Percentiles rank a stretch among this genome's conserved stretches.
phyloP scores from a whole-genome alignment of 768 basidiomycete species.

The Pisolithus albus region DNA sequence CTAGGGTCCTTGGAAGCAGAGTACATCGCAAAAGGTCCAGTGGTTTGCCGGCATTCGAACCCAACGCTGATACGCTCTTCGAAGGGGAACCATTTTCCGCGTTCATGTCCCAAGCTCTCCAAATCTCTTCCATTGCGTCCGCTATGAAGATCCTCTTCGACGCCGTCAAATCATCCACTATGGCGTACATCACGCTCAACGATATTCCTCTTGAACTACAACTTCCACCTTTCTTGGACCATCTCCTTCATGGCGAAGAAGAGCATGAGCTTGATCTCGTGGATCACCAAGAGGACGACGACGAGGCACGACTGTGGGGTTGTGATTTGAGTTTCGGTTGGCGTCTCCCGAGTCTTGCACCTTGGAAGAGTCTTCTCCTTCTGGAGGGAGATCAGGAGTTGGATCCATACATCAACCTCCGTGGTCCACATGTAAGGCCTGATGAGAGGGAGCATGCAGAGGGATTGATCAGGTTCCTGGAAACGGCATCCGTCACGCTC shows the following conservation, averaged over 20 bases:
- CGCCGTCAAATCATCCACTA: conserved; percentile 64
- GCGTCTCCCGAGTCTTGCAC: conserved; percentile 65
- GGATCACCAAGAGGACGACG: conserved; percentile 47
- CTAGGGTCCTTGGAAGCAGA: conserved; percentile 68
- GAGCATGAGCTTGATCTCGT: conserved; percentile 48
- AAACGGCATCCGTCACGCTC: conserved; percentile 65
- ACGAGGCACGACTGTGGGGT: conserved; percentile 52
- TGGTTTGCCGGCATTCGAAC: conserved; percentile 13
- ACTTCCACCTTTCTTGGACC: conserved; percentile 74
- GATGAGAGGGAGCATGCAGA: conserved; percentile 66
- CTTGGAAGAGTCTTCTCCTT: conserved; percentile 89
- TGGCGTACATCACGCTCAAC: conserved; percentile 74
- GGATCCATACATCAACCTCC: conserved; percentile 54
- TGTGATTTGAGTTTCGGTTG: conserved; percentile 64
- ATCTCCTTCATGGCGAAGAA: conserved; percentile 59
- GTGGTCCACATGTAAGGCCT: conserved; percentile 50
- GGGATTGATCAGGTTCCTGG: conserved; percentile 68
- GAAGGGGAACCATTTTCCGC: conserved; percentile 54
- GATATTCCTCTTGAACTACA: conserved; percentile 80
- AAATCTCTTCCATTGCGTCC: conserved; percentile 62
- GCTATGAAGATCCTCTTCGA: conserved; percentile 79
- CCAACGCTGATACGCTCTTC: conserved; percentile 5
- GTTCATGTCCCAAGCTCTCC: conserved; percentile 53
- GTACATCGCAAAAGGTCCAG: conserved; percentile 61
- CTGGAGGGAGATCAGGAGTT: conserved; percentile 54